Evolutionary conservation across 2,329 filamentous ascomycete genomes (phyloP), one percentile per base, ranked within the genome.

Genomic region (Alternaria viburni): DNA sequence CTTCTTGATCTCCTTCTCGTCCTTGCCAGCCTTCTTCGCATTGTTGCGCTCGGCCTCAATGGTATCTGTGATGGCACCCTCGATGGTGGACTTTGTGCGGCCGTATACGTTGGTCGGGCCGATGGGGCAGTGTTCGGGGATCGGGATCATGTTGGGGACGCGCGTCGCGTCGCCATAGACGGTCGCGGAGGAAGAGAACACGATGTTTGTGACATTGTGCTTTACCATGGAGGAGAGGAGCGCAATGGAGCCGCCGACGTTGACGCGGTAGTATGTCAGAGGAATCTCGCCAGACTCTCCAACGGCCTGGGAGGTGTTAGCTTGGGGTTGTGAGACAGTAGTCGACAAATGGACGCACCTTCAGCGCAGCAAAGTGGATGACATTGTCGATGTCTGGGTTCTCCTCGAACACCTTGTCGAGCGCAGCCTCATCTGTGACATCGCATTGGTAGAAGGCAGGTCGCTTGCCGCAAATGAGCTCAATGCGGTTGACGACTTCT

Each of bases 81-180:
- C 96, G 67, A 97, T 93, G 71, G 90, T 92, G 76, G 92, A 90
- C 86, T 99, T 99, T 69, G 96, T 99, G 82, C 93, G 93, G 68
- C 96, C 96, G 83, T 99, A 99, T 25, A 95, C 93, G 86, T 98
- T 99, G 71, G 96, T 99, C 13, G 96, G 93, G 55, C 93, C 95
- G 67, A 97, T 93, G 64, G 96, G 96, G 87, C 96, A 99, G 82
- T 92, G 86, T 84, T 99, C 96, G 55, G 96, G 96, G 77, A 99
- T 99, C 69, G 96, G 96, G 70, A 99, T 99, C 96, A 99, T 99
- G 86, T 96, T 91, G 72, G 91, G 90, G 83, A 97, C 93, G 79
- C 93, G 92, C 49, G 96, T 98, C 57, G 95, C 96, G 82, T 99
- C 96, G 78, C 96, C 96, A 81, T 99, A 99, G 71, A 99, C 96